Percentiles rank a stretch among this genome's conserved stretches.
These are phyloP conservation scores for Candida nemodendra DNA, from an alignment of 805 yeast species.

Conservation along the genomic window DNA sequence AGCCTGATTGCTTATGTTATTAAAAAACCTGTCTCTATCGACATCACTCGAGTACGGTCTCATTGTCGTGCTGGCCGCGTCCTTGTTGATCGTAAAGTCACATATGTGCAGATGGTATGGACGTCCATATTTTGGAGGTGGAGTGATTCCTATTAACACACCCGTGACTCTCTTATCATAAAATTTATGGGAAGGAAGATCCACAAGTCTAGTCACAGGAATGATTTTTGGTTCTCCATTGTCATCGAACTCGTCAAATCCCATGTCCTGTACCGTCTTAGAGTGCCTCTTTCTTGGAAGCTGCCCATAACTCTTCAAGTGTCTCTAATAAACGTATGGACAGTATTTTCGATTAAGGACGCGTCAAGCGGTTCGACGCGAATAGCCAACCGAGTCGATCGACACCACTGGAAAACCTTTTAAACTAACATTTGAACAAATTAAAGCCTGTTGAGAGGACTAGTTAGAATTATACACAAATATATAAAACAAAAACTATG, in stretches of 20 bases:
- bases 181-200: not conserved
- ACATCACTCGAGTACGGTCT: not conserved
- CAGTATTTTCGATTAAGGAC: too few relatives aligned
- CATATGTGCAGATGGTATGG: not conserved
- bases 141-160: constrained; percentile 1
- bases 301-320: too few relatives aligned
- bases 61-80: not conserved
- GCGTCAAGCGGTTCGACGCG: too few relatives aligned
- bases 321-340: too few relatives aligned
- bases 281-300: too few relatives aligned
- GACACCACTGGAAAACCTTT: too few relatives aligned
- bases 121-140: not conserved
- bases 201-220: not conserved
- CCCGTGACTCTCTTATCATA: constrained; percentile 1
- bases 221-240: too few relatives aligned
- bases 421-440: constrained; percentile 1
- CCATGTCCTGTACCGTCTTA: too few relatives aligned
- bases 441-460: constrained; percentile 26
- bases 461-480: constrained; percentile 19
- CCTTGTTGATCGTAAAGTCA: not conserved
- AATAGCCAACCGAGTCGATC: too few relatives aligned
- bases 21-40: not conserved
- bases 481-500: constrained; percentile 10
- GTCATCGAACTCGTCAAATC: too few relatives aligned
- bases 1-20: not conserved